A percentile compares a stretch with the other conserved stretches of the same genome.
Conservation (phyloP, 106 monocot genomes). For the Apostasia shenzhenica region DNA sequence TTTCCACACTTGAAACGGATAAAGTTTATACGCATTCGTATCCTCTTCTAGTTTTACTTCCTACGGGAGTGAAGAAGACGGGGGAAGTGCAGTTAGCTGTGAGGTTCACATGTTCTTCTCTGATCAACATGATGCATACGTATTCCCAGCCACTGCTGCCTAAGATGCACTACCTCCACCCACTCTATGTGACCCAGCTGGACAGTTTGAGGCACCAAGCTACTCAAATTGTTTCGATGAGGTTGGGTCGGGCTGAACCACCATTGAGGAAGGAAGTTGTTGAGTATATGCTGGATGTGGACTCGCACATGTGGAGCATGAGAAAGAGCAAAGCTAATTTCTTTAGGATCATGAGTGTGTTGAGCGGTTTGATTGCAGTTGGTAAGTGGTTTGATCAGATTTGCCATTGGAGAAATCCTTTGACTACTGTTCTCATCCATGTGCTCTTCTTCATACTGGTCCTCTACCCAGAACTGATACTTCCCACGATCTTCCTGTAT, state of each 20-base stretch:
- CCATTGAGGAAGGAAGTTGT: conserved; percentile 57
- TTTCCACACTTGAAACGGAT: conserved; percentile 54
- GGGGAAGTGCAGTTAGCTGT: conserved; percentile 63
- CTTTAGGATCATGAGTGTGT: conserved; percentile 42
- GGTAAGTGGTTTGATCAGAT: conserved; percentile 40
- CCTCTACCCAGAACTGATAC: conserved; percentile 54
- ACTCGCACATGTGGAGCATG: conserved; percentile 76
- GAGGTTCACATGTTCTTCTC: conserved; percentile 44
- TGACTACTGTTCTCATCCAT: conserved; percentile 52
- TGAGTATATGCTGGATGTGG: conserved; percentile 58
- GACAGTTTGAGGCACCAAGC: conserved; percentile 48
- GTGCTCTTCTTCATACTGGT: conserved; percentile 48
- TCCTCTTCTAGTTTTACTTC: conserved; percentile 43
- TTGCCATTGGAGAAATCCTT: conserved; percentile 51
- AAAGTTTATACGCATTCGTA: conserved; percentile 54
- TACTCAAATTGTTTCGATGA: conserved; percentile 38
- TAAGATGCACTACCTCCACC: conserved; percentile 51
- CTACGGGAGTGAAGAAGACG: conserved; percentile 56
- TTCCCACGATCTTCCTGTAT: conserved; percentile 62
- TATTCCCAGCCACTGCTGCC: conserved; percentile 49
- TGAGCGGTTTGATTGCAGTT: conserved; percentile 23
- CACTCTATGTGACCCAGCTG: conserved; percentile 46
- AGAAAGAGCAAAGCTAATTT: conserved; percentile 72
- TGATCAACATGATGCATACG: conserved; percentile 34
- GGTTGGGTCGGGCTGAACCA: conserved; percentile 57